Base-by-base conservation (phyloP, 768 basidiomycete species). In the Epithele typhae region DNA sequence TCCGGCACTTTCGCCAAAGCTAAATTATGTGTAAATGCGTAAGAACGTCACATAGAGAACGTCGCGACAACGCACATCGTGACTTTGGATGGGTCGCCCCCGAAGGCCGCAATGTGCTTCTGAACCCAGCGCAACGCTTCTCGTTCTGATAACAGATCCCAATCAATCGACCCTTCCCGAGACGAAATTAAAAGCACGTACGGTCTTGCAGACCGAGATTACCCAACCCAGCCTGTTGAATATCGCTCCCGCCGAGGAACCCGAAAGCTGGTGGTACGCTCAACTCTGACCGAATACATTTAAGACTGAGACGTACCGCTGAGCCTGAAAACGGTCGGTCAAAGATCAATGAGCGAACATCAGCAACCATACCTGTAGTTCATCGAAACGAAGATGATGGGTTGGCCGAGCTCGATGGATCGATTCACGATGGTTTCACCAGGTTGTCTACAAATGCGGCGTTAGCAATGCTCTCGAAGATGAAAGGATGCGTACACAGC, bases 191-290 rank as follows among this genome's bases (percentile, higher is more conserved):
- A 24, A n/a, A 61, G 64, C 2, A 53, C 64, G 52, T 38, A 72
- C 73, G 73, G 59, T 82, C 79, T 38, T 63, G 66, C 6, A 82
- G 61, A 9, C 79, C 79, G 14, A 78, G 59, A 53, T 81, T 79
- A 5, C 67, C 69, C 9, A 66, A 43, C 1, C 67, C 67, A 7
- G 69, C 70, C 0, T 55, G 64, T 41, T 66, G 63, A 0, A 73
- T 66, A 46, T 74, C 72, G 30, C 68, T 56, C 14, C 72, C 58
- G 6, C 64, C 67, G 15, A 74, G 40, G 52, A 75, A 75, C 1
- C 74, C 74, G 34, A 68, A 68, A 0, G 66, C 72, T 67, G 37
- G 12, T 17, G 10, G 12, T 15, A 25, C 27, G 34, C 2, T 17
- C 14, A 3, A 21, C 12, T 18, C 8, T 24, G 0, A 14, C 5